A percentile compares a stretch with the other conserved stretches of the same genome.
Conservation (phyloP, 2,329 filamentous ascomycete genomes). For the Fusarium goolgardi region DNA sequence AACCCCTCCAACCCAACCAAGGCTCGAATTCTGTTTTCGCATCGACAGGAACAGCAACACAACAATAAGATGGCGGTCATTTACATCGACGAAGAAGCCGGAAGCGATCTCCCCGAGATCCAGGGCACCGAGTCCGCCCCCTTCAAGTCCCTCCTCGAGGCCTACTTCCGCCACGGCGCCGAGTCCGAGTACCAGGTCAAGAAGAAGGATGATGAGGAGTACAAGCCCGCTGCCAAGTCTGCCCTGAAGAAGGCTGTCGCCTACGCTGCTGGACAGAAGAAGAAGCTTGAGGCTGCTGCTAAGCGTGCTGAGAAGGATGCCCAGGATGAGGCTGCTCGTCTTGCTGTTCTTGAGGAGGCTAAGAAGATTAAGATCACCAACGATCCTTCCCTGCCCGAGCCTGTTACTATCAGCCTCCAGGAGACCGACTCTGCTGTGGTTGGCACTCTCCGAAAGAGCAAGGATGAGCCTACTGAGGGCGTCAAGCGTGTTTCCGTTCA, state of each 20-base stretch:
- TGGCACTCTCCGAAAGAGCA: conserved; percentile 48
- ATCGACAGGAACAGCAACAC: conserved; percentile 19
- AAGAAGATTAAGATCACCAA: conserved; percentile 58
- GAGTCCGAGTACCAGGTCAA: conserved; percentile 60
- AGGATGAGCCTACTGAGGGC: conserved; percentile 48
- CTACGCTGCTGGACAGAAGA: conserved; percentile 43
- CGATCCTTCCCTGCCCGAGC: conserved; percentile 77
- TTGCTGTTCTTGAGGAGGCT: conserved; percentile 45
- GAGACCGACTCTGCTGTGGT: conserved; percentile 48
- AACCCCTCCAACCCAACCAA: conserved; percentile 32
- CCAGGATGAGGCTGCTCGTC: conserved; percentile 41
- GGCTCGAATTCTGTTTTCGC: conserved; percentile 24
- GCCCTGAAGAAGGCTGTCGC: conserved; percentile 47
- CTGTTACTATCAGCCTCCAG: conserved; percentile 80
- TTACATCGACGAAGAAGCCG: conserved; percentile 78
- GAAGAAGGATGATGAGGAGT: conserved; percentile 46
- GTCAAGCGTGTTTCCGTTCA: conserved; percentile 75
- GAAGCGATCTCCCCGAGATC: conserved; percentile 75
- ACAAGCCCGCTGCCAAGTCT: conserved; percentile 47
- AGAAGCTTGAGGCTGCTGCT: conserved; percentile 45
- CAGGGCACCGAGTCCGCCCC: conserved; percentile 77
- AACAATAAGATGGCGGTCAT: conserved; percentile 51
- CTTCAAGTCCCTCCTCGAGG: conserved; percentile 83
- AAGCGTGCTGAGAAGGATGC: conserved; percentile 46
- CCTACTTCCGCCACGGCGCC: conserved; percentile 67